These are phyloP conservation scores for Rhizophagus clarus DNA, from an alignment of 192 early-diverging fungal species.

Conservation along the genomic window DNA sequence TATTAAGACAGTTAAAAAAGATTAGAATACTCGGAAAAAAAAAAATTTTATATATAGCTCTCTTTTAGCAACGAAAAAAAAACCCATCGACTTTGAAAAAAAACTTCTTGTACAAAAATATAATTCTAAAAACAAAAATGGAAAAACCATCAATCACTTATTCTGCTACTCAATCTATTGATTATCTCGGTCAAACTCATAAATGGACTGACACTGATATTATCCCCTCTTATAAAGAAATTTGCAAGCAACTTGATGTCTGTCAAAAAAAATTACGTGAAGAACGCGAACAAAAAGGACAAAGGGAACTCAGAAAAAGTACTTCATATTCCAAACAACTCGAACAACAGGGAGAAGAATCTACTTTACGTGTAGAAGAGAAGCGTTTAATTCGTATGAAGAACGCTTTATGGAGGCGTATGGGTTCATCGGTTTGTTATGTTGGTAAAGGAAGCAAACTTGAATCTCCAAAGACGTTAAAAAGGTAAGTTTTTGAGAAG, in stretches of 20 bases:
- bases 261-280: background rate
- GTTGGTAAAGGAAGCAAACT: constrained; percentile 15
- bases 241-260: background rate
- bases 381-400: constrained; percentile 26
- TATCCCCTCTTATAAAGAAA: constrained; percentile 11
- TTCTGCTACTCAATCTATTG: constrained; percentile 8
- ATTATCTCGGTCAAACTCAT: constrained; percentile 29
- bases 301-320: background rate
- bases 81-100: background rate
- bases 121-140: constrained; percentile 9
- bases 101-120: too few species aligned
- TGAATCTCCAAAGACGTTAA: constrained; percentile 24
- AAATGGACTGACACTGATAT: constrained; percentile 16
- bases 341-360: constrained; percentile 7
- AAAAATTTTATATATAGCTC: too few species aligned
- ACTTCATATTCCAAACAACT: background rate
- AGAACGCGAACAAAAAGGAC: background rate
- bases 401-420: constrained; percentile 30
- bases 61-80: too few species aligned
- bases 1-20: too few species aligned
- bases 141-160: constrained; percentile 24
- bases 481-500: constrained; percentile 20
- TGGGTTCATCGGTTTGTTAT: constrained; percentile 1
- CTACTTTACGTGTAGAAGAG: constrained; percentile 8
- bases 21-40: too few species aligned